Conservation (phyloP, 495 filamentous ascomycete species). For the Umbilicaria muhlenbergii region DNA sequence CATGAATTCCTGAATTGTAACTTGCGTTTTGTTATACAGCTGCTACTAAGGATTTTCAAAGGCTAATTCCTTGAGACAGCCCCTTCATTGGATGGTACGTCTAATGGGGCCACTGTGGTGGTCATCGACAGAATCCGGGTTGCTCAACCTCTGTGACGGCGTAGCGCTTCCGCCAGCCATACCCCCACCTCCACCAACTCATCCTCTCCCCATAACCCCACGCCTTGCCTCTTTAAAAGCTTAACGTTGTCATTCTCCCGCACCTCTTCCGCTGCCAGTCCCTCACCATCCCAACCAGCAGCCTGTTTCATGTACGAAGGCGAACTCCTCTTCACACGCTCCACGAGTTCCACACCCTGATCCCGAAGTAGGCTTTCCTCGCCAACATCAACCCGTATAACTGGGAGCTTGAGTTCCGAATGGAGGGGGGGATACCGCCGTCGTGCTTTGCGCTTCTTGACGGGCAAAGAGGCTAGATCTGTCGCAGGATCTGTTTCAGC, state of each 20-base stretch:
- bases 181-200: slow-evolving; percentile 7
- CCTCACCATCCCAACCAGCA: neutral
- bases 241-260: neutral
- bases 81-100: too few species aligned
- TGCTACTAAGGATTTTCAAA: too few species aligned
- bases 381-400: slow-evolving; percentile 8
- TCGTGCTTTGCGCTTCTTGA: slow-evolving; percentile 3
- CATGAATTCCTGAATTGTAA: too few species aligned
- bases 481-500: neutral
- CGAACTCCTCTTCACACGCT: slow-evolving; percentile 7
- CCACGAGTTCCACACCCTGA: slow-evolving; percentile 9
- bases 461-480: neutral
- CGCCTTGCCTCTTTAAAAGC: slow-evolving; percentile 7
- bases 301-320: too few species aligned
- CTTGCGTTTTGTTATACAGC: too few species aligned
- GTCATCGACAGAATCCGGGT: too few species aligned
- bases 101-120: too few species aligned
- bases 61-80: too few species aligned
- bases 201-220: slow-evolving; percentile 6
- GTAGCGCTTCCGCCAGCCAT: slow-evolving; percentile 11
- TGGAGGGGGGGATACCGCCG: slow-evolving; percentile 9
- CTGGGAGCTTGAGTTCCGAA: slow-evolving; percentile 9
- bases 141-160: too few species aligned
- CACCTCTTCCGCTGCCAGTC: neutral
- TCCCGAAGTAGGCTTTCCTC: slow-evolving; percentile 5